phyloP scores from a whole-genome alignment of 73 alveolate species.

The Stentor roeselii region DNA sequence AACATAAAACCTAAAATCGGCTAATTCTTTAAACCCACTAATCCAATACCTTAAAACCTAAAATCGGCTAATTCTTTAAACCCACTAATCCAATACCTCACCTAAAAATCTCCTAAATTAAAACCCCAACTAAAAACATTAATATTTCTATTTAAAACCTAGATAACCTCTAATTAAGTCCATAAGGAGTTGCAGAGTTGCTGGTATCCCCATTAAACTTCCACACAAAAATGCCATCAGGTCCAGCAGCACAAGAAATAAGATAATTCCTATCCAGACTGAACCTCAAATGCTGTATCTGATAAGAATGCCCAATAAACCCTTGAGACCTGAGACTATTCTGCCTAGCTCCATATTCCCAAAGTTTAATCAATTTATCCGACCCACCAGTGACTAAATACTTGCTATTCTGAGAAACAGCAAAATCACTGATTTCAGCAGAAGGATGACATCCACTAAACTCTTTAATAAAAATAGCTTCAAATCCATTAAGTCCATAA shows the following conservation, averaged over 20 bases:
- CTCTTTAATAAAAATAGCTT: slow-evolving; percentile 72
- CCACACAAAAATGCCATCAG: slow-evolving; percentile 56
- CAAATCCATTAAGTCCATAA: slow-evolving; percentile 51
- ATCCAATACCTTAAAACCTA: too few species aligned
- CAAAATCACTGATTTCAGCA: slow-evolving; percentile 54
- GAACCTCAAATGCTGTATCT: not conserved
- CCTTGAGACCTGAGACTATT: slow-evolving; percentile 8
- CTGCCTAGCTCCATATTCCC: slow-evolving; percentile 67
- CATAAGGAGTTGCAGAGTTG: not conserved
- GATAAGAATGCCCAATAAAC: slow-evolving; percentile 15
- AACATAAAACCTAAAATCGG: too few species aligned
- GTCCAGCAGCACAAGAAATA: slow-evolving; percentile 50
- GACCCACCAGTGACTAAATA: slow-evolving; percentile 83
- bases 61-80: too few species aligned
- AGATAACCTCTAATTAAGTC: not conserved
- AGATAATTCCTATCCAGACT: slow-evolving; percentile 38
- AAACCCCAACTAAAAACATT: too few species aligned
- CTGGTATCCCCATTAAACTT: slow-evolving; percentile 41
- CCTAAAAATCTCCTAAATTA: too few species aligned
- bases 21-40: too few species aligned
- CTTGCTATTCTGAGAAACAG: slow-evolving; percentile 57
- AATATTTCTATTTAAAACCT: too few species aligned
- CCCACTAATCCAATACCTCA: too few species aligned
- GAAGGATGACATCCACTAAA: slow-evolving; percentile 63
- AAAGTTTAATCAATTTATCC: slow-evolving; percentile 78